Percentiles rank a stretch among this genome's conserved stretches.
Conservation (phyloP, 1,284 basidiomycete species). For the Trichosporon coremiiforme region DNA sequence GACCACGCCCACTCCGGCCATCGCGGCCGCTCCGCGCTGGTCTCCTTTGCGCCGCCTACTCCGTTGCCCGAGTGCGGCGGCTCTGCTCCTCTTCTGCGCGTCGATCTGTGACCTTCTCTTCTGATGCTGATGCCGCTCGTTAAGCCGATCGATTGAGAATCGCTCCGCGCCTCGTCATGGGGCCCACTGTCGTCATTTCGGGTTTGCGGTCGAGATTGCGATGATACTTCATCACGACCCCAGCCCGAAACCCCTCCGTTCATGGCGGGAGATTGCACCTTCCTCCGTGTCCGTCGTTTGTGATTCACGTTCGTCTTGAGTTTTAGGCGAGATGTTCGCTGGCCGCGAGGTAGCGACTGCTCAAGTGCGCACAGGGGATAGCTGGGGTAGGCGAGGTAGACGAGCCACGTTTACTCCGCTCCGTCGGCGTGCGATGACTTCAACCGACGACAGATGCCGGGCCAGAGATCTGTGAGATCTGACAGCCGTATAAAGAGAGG, state of each 20-base stretch:
- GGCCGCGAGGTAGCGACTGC: no score
- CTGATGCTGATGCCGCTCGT: not conserved
- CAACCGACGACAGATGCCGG: not conserved
- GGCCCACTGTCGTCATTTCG: not conserved
- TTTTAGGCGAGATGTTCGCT: no score
- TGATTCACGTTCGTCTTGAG: no score
- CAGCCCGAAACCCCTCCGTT: not conserved
- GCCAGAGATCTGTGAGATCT: not conserved
- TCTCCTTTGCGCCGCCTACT: not conserved
- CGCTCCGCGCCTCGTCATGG: not conserved
- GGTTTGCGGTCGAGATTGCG: not conserved
- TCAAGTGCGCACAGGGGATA: no score
- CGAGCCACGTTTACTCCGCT: no score
- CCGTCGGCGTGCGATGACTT: no score
- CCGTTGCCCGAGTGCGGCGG: not conserved
- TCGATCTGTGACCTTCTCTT: not conserved
- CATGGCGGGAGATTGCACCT: not conserved
- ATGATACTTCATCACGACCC: not conserved
- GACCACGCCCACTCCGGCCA: not conserved
- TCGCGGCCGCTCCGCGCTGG: not conserved
- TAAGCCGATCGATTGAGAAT: not conserved
- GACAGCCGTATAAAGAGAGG: not conserved
- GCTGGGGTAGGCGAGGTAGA: no score
- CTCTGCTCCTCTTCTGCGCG: not conserved
- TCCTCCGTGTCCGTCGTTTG: not conserved